phyloP scores from a whole-genome alignment of 1,284 basidiomycete genomes.

The Salmacisia buchloeana region DNA sequence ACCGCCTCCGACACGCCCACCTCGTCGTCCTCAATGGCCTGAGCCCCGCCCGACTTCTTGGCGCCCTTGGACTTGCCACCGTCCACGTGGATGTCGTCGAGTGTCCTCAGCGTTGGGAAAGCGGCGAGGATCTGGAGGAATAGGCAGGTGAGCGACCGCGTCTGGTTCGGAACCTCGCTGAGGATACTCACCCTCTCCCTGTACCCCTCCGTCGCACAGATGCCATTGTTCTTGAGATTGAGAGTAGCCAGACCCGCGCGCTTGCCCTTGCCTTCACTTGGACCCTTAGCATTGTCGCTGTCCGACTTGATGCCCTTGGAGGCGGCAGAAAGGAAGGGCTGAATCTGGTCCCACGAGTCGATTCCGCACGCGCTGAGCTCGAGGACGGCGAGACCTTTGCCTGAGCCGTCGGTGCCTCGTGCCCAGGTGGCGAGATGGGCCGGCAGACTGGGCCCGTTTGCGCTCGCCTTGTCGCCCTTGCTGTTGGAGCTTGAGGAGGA shows the following conservation, averaged over 20 bases:
- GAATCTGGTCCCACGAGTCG: constrained; percentile 23
- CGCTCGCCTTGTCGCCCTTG: no score
- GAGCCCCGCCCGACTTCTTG: not conserved
- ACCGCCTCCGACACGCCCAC: no score
- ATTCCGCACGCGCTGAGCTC: constrained; percentile 43
- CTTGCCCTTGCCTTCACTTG: no score
- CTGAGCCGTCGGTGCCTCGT: constrained; percentile 29
- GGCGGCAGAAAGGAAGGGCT: constrained; percentile 19
- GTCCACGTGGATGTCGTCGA: constrained; percentile 19
- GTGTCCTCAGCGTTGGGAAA: constrained; percentile 25
- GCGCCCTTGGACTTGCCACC: not conserved
- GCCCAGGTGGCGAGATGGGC: constrained; percentile 36
- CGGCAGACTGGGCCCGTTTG: constrained; percentile 27
- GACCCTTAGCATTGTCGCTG: no score
- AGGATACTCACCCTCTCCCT: constrained; percentile 20
- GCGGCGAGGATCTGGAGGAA: constrained; percentile 13
- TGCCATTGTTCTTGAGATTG: constrained; percentile 32
- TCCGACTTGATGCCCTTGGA: constrained; percentile 14
- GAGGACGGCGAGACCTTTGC: constrained; percentile 31
- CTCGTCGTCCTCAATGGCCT: no score
- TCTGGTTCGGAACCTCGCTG: no score
- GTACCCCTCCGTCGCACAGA: constrained; percentile 22
- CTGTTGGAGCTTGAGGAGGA: no score
- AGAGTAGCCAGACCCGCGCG: constrained; percentile 32
- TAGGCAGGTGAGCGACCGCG: not conserved